These are phyloP conservation scores for Cladophialophora exuberans DNA, from an alignment of 2,329 filamentous ascomycete species.

Conservation along the genomic window DNA sequence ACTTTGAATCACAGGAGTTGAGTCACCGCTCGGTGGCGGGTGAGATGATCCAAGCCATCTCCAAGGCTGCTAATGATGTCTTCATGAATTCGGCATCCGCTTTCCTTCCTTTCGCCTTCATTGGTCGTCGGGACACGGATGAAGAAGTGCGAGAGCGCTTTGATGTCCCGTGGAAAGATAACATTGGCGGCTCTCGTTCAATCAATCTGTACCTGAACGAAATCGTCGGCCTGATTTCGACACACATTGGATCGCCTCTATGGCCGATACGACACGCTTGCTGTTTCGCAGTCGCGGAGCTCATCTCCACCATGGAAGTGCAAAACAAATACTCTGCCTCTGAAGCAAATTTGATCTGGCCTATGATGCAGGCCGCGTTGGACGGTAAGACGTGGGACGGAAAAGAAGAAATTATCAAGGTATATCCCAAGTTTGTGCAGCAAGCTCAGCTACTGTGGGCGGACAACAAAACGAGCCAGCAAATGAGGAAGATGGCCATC, in stretches of 20 bases:
- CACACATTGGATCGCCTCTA: constrained; percentile 74
- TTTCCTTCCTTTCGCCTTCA: constrained; percentile 83
- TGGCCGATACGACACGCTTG: constrained; percentile 92
- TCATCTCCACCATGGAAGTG: constrained; percentile 63
- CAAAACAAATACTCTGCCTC: constrained; percentile 58
- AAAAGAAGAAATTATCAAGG: constrained; percentile 81
- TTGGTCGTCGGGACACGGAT: constrained; percentile 83
- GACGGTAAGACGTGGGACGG: constrained; percentile 89
- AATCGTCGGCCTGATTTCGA: constrained; percentile 70
- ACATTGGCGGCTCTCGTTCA: constrained; percentile 81
- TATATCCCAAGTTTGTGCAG: constrained; percentile 77
- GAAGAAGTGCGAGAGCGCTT: constrained; percentile 80
- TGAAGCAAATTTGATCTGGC: constrained; percentile 73
- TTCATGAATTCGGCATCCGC: constrained; percentile 76
- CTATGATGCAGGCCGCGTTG: constrained; percentile 77
- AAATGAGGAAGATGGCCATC: constrained; percentile 75
- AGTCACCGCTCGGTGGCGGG: constrained; percentile 73
- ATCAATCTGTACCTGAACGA: constrained; percentile 84
- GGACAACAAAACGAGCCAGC: constrained; percentile 61
- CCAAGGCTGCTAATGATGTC: constrained; percentile 85
- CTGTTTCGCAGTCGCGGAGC: constrained; percentile 77
- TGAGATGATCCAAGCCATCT: constrained; percentile 80
- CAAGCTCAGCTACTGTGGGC: constrained; percentile 62
- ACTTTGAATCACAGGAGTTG: constrained; percentile 81
- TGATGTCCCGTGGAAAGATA: constrained; percentile 83